Evolutionary conservation across 805 yeast species (phyloP).

Genomic region (Saccharomyces paradoxus): DNA sequence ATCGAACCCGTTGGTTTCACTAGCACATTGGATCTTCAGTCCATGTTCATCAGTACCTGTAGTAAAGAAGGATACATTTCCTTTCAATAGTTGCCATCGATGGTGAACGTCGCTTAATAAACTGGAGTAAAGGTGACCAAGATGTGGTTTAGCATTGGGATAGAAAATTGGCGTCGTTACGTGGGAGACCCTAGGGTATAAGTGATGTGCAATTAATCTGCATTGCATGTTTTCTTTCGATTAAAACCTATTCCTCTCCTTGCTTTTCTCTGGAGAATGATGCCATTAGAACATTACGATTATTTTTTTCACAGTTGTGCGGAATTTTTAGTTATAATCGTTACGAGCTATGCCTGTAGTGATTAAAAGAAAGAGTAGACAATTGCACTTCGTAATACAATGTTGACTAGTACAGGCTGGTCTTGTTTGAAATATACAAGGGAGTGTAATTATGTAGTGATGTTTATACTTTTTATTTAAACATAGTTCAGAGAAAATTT

Average conservation of each 20-base stretch:
- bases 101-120: constrained; percentile 68
- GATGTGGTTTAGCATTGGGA: constrained; percentile 90
- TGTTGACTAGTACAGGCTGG: background rate
- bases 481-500: background rate
- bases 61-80: constrained; percentile 46
- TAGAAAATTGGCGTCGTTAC: constrained; percentile 91
- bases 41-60: constrained; percentile 99
- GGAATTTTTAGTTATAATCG: background rate
- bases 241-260: background rate
- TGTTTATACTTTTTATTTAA: background rate
- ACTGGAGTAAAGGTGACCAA: constrained; percentile 90
- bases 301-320: background rate
- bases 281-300: background rate
- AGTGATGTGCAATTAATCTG: constrained; percentile 1
- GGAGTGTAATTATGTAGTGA: background rate
- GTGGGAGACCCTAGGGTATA: constrained; percentile 28
- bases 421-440: background rate
- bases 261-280: background rate
- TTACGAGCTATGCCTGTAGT: background rate
- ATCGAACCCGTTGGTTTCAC: constrained; percentile 41
- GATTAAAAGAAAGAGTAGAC: background rate
- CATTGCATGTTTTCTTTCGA: background rate
- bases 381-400: background rate
- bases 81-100: constrained; percentile 56
- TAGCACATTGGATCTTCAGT: constrained; percentile 82